These are phyloP conservation scores for Skeletonema marinoi DNA, from an alignment of 108 stramenopile species.

Conservation along the genomic window DNA sequence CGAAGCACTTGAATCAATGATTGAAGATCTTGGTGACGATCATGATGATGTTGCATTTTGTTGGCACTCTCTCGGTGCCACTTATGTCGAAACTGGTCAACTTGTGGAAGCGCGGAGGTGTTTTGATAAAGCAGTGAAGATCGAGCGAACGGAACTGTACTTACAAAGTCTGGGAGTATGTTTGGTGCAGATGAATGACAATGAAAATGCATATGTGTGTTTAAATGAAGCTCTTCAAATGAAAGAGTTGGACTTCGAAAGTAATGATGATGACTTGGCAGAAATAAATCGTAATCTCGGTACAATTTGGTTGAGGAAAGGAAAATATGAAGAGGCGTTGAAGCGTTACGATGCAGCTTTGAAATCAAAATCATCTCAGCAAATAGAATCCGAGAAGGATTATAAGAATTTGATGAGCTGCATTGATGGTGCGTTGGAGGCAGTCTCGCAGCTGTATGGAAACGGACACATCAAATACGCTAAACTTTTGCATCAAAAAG, in stretches of 20 bases:
- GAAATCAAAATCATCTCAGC: slow-evolving; percentile 33
- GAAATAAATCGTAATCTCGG: slow-evolving; percentile 49
- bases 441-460: slow-evolving; percentile 38
- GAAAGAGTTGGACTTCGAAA: slow-evolving; percentile 27
- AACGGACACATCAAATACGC: slow-evolving; percentile 38
- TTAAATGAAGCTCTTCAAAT: slow-evolving; percentile 49
- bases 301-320: slow-evolving; percentile 37
- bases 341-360: slow-evolving; percentile 4
- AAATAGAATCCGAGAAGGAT: slow-evolving; percentile 19
- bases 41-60: slow-evolving; percentile 52
- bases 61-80: slow-evolving; percentile 44
- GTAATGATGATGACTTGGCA: slow-evolving; percentile 39
- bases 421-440: slow-evolving; percentile 51
- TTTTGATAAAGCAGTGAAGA: slow-evolving; percentile 44
- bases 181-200: slow-evolving; percentile 39
- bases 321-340: slow-evolving; percentile 27
- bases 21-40: slow-evolving; percentile 49
- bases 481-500: slow-evolving; percentile 51
- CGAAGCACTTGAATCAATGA: slow-evolving; percentile 42
- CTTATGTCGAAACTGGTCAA: slow-evolving; percentile 35
- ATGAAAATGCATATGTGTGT: slow-evolving; percentile 49
- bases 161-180: slow-evolving; percentile 46
- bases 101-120: slow-evolving; percentile 32
- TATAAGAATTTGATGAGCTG: slow-evolving; percentile 38
- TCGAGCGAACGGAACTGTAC: slow-evolving; percentile 41